Evolutionary conservation across 192 early-diverging fungal genomes (phyloP).

Genomic region (Coemansia sp.): DNA sequence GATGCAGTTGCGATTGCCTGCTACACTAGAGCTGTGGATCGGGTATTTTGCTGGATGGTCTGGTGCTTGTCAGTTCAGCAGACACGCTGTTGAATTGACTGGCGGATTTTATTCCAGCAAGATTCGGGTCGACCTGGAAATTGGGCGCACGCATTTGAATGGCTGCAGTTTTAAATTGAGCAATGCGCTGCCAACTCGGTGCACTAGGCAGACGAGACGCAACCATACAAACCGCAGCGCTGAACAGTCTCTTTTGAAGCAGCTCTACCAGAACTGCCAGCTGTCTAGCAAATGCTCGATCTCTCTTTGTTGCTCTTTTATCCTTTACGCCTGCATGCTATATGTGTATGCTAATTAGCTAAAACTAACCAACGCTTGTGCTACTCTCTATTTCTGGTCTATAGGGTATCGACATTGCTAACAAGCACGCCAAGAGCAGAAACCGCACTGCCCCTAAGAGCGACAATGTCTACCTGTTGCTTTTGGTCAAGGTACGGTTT

Average conservation of each 20-base stretch:
- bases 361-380: too few relatives aligned
- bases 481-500: constrained; percentile 83
- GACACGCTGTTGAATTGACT: background rate
- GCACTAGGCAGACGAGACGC: too few relatives aligned
- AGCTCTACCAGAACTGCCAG: too few relatives aligned
- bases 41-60: background rate
- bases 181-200: too few relatives aligned
- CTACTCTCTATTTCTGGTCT: background rate
- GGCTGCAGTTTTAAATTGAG: too few relatives aligned
- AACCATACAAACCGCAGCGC: too few relatives aligned
- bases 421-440: constrained; percentile 97
- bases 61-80: background rate
- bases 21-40: background rate
- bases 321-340: background rate
- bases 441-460: constrained; percentile 86
- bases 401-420: constrained; percentile 98
- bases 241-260: too few relatives aligned
- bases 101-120: too few relatives aligned
- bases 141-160: too few relatives aligned
- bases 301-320: background rate
- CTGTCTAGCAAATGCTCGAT: too few relatives aligned
- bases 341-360: background rate
- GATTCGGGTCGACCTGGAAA: too few relatives aligned
- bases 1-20: background rate
- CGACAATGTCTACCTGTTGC: constrained; percentile 94